Evolutionary conservation across 164 flowering plant species (phyloP).

Genomic region (Platanus orientalis): DNA sequence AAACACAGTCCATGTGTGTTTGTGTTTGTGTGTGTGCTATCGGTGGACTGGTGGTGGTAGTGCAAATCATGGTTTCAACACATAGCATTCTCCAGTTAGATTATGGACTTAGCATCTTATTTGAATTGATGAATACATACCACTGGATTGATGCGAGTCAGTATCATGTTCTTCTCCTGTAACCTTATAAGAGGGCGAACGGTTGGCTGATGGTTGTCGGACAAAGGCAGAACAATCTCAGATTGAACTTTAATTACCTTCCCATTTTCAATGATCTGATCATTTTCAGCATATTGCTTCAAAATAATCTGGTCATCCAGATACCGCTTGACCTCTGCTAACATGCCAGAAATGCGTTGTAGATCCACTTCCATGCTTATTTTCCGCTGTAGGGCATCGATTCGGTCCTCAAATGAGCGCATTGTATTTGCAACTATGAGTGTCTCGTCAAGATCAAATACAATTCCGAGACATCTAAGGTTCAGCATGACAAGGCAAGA

Average conservation of each 20-base stretch:
- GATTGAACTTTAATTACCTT: conserved; percentile 64
- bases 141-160: conserved; percentile 94
- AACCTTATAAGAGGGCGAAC: conserved; percentile 86
- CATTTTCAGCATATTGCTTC: conserved; percentile 90
- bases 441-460: conserved; percentile 98
- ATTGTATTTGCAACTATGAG: conserved; percentile 95
- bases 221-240: conserved; percentile 87
- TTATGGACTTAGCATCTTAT: not conserved
- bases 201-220: conserved; percentile 74
- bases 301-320: conserved; percentile 82
- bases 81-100: not conserved
- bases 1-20: not conserved
- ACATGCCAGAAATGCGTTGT: conserved; percentile 74
- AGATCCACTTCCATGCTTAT: conserved; percentile 72
- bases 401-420: conserved; percentile 99
- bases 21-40: not conserved
- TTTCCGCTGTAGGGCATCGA: conserved; percentile 84
- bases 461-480: conserved; percentile 97
- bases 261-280: conserved; percentile 90
- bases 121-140: conserved; percentile 33
- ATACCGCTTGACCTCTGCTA: conserved; percentile 84
- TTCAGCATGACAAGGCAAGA: conserved; percentile 93
- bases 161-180: conserved; percentile 80
- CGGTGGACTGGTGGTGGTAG: not conserved
- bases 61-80: not conserved